Evolutionary conservation across 176 grass and related monocot genomes (phyloP), one percentile per base, ranked within the genome.

Genomic region (Alopecurus myosuroides): DNA sequence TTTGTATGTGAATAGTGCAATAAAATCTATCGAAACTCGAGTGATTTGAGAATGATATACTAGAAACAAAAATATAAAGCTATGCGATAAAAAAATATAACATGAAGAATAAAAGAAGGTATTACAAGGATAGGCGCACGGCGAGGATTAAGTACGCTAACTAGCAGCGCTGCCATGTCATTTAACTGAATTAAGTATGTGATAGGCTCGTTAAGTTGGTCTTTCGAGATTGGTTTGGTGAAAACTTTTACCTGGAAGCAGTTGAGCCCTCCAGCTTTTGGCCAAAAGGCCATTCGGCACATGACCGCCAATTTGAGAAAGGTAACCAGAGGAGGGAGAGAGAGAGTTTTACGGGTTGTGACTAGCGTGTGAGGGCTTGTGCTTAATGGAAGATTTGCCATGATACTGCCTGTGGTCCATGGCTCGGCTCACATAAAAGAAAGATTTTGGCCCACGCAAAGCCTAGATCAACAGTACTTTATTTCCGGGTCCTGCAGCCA

Each of bases 251-350:
- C 88, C 53, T 85, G 86, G 77, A 85, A 88, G 84, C 66, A 67
- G 83, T 86, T 89, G 84, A 86, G 87, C 29, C 73, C 74, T 91
- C 53, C 81, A 76, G 76, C 89, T 89, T 94, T 94, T 88, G 60
- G 84, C 84, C 84, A 84, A 87, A 89, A 85, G 87, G 85, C 37
- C 75, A 14, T 52, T 37, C 46, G 46, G 92, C 89, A 89, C 92
- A 89, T 94, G 92, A 89, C 65, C 92, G 85, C 88, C 88, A 91
- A 77, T 73, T 91, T 41, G 78, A 46, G 76, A 90, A 84, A 86
- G 86, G 67, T 66, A 31, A 79, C 58, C 36, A 68, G 40, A 69
- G 30, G 40, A 81, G n/a, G 7, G 53, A 49, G 62, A 29, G 51
- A 56, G 44, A 6, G 68, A 33, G 63, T 7, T 34, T 28, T 62